These are phyloP conservation scores for Polyporus tsugae DNA, from an alignment of 1,284 basidiomycete species.

Conservation along the genomic window DNA sequence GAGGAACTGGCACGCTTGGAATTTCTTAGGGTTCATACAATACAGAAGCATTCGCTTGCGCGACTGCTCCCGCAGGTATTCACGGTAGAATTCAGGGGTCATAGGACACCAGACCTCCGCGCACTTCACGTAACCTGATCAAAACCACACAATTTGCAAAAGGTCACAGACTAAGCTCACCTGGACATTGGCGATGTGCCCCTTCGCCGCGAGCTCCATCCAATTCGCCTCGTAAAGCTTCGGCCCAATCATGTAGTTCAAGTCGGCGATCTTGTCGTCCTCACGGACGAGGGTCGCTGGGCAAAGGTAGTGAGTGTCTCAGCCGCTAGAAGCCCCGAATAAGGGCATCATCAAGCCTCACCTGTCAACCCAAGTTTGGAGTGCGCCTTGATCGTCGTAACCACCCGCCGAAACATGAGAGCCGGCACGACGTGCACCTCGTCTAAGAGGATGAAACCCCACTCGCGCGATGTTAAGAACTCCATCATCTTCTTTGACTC, in stretches of 20 bases:
- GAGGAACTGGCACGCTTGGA: conserved; percentile 98
- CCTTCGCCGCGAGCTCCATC: conserved; percentile 99
- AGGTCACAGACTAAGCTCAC: conserved; percentile 48
- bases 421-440: conserved; percentile 98
- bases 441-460: conserved; percentile 94
- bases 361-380: conserved; percentile 95
- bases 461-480: conserved; percentile 92
- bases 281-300: conserved; percentile 96
- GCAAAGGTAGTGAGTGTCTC: conserved; percentile 11
- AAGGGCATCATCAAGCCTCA: conserved; percentile 39
- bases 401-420: conserved; percentile 95
- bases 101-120: conserved; percentile 99
- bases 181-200: conserved; percentile 99
- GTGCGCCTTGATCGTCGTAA: conserved; percentile 97
- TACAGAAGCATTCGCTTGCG: conserved; percentile 96
- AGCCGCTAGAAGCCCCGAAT: background rate
- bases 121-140: conserved; percentile 61
- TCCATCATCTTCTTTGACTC: conserved; percentile 99
- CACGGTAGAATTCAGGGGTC: conserved; percentile 99
- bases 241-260: conserved; percentile 99
- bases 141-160: conserved; percentile 3
- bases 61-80: conserved; percentile 93
- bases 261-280: conserved; percentile 98
- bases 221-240: conserved; percentile 99
- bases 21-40: conserved; percentile 99